Evolutionary conservation across 805 yeast genomes (phyloP).

Genomic region (Starmerella etchellsii): DNA sequence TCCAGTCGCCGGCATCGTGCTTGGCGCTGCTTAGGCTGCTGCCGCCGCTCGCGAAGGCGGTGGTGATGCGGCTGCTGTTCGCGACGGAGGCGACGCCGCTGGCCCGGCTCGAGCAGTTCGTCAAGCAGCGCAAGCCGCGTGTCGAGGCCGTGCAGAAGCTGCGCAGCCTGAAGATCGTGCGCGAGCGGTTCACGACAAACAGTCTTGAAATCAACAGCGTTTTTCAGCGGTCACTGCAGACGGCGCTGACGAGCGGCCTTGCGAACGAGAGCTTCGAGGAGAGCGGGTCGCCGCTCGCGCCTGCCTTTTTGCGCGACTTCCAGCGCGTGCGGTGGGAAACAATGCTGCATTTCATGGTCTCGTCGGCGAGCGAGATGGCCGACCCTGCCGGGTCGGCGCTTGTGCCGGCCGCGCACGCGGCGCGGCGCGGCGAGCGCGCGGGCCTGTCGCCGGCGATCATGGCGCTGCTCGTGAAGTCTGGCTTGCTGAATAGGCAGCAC

Average conservation of each 20-base stretch:
- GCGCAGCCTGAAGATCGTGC: constrained; percentile 60
- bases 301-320: constrained; percentile 55
- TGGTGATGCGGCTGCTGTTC: constrained; percentile 76
- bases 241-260: constrained; percentile 72
- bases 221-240: constrained; percentile 62
- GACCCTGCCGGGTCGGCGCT: constrained; percentile 32
- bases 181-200: constrained; percentile 37
- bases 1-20: constrained; percentile 85
- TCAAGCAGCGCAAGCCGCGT: constrained; percentile 42
- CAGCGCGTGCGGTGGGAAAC: constrained; percentile 89
- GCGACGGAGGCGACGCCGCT: constrained; percentile 59
- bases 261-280: constrained; percentile 67
- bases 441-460: constrained; percentile 36
- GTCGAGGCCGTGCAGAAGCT: constrained; percentile 65
- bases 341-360: constrained; percentile 94
- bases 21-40: constrained; percentile 80
- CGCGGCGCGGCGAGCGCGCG: background rate
- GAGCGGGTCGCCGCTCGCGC: constrained; percentile 28
- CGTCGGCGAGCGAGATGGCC: constrained; percentile 35
- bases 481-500: constrained; percentile 57
- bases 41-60: constrained; percentile 80
- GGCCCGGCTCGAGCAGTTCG: constrained; percentile 62
- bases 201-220: constrained; percentile 50
- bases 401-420: background rate
- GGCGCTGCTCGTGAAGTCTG: constrained; percentile 61